phyloP scores from a whole-genome alignment of 306 rosid species.

The Pterocarpus santalinus region DNA sequence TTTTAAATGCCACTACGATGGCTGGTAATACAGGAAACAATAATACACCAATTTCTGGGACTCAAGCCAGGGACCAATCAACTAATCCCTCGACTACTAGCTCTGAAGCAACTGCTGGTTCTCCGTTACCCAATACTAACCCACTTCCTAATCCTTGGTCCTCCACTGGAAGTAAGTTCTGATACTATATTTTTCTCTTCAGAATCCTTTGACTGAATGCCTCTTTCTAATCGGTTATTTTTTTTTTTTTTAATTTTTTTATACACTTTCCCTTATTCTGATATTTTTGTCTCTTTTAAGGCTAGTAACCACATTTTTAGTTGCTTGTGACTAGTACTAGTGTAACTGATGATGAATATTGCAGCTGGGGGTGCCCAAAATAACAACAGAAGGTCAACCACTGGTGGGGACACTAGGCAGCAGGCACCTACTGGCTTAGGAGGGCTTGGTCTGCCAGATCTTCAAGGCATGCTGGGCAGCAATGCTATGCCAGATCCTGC shows the following conservation, averaged over 20 bases:
- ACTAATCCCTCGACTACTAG: constrained; percentile 62
- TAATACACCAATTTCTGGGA: neutral
- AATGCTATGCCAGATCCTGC: constrained; percentile 62
- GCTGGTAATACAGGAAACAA: constrained; percentile 72
- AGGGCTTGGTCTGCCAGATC: constrained; percentile 73
- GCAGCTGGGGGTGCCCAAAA: constrained; percentile 71
- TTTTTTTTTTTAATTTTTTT: neutral
- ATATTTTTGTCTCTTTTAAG: constrained; percentile 23
- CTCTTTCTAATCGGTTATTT: constrained; percentile 1
- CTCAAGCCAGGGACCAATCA: constrained; percentile 52
- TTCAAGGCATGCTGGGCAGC: constrained; percentile 68
- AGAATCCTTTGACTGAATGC: constrained; percentile 4
- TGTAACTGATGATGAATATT: constrained; percentile 42
- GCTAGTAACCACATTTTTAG: constrained; percentile 19
- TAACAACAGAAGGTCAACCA: constrained; percentile 61
- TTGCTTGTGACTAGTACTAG: constrained; percentile 2
- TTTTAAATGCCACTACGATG: constrained; percentile 89
- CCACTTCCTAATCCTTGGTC: constrained; percentile 97
- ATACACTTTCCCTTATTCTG: neutral
- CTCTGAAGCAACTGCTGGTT: constrained; percentile 60
- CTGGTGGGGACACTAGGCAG: constrained; percentile 66
- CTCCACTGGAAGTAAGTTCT: constrained; percentile 67
- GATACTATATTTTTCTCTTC: constrained; percentile 30
- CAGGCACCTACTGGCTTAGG: constrained; percentile 68
- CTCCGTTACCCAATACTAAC: constrained; percentile 83